phyloP scores from a whole-genome alignment of 2,329 filamentous ascomycete species.

The Aspergillus fijiensis region DNA sequence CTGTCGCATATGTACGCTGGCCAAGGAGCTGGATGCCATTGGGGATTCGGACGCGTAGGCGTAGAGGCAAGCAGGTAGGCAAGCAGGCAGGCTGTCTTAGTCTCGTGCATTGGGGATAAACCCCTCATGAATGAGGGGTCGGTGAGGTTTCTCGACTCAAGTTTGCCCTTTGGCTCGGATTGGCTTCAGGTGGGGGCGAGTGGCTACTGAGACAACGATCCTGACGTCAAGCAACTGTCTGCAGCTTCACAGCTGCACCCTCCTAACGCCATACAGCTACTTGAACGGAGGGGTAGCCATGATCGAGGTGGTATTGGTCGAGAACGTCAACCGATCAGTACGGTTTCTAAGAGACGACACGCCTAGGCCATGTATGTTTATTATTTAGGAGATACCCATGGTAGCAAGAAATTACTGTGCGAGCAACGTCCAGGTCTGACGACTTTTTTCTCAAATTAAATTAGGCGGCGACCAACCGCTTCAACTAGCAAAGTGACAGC shows the following conservation, averaged over 20 bases:
- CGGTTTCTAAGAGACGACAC: not conserved
- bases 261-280: not conserved
- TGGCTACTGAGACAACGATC: not conserved
- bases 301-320: not conserved
- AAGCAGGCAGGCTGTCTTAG: no score
- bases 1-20: slow-evolving; percentile 41
- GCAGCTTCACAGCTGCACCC: not conserved
- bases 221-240: not conserved
- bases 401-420: slow-evolving; percentile 17
- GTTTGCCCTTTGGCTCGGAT: not conserved
- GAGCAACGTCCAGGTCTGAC: slow-evolving; percentile 4
- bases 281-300: not conserved
- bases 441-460: slow-evolving; percentile 9
- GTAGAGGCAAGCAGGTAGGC: not conserved
- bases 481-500: slow-evolving; percentile 6
- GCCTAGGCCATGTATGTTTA: slow-evolving; percentile 18
- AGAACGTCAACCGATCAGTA: not conserved
- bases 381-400: slow-evolving; percentile 29
- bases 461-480: slow-evolving; percentile 8
- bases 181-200: not conserved
- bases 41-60: slow-evolving; percentile 20
- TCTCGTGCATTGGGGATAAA: no score
- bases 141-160: not conserved
- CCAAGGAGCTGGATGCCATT: slow-evolving; percentile 36
- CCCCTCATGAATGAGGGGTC: not conserved